Evolutionary conservation across 2,329 filamentous ascomycete genomes (phyloP).

Genomic region (Dactylellina cionopaga): DNA sequence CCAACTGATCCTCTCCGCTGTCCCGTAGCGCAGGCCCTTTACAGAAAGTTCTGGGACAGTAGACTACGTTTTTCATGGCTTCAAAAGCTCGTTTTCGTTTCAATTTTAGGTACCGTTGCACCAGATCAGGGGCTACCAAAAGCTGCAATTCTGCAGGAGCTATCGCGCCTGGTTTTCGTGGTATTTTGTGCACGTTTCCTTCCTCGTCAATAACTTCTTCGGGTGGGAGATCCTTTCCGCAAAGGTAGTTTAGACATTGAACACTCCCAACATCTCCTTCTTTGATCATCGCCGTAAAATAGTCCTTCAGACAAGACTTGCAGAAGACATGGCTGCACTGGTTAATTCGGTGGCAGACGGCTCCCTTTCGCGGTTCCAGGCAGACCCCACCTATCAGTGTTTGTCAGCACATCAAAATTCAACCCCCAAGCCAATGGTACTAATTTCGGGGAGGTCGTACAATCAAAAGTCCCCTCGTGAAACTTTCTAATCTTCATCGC

Average conservation of each 20-base stretch:
- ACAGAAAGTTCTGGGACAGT: constrained; percentile 92
- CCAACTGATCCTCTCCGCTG: constrained; percentile 68
- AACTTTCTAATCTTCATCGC: constrained; percentile 82
- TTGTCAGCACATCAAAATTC: neutral
- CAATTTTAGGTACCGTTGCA: constrained; percentile 85
- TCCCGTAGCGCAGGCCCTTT: constrained; percentile 75
- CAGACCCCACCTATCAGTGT: constrained; percentile 28
- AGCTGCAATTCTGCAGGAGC: constrained; percentile 60
- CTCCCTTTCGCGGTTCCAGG: constrained; percentile 86
- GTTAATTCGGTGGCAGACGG: constrained; percentile 79
- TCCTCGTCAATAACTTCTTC: constrained; percentile 46
- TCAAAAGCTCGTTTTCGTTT: constrained; percentile 94
- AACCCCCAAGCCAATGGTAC: neutral
- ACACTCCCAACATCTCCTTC: constrained; percentile 84
- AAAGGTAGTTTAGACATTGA: constrained; percentile 81
- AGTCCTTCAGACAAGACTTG: constrained; percentile 83
- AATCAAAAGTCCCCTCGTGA: constrained; percentile 58
- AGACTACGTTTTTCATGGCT: constrained; percentile 88
- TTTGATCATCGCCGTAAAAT: constrained; percentile 86
- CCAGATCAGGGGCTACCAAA: constrained; percentile 76
- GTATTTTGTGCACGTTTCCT: constrained; percentile 41
- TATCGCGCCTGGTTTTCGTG: constrained; percentile 53
- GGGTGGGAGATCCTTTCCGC: constrained; percentile 70
- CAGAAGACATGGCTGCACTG: constrained; percentile 94
- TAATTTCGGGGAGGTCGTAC: constrained; percentile 1